Base-by-base conservation (phyloP, 495 filamentous ascomycete genomes). In the Tuber brumale region DNA sequence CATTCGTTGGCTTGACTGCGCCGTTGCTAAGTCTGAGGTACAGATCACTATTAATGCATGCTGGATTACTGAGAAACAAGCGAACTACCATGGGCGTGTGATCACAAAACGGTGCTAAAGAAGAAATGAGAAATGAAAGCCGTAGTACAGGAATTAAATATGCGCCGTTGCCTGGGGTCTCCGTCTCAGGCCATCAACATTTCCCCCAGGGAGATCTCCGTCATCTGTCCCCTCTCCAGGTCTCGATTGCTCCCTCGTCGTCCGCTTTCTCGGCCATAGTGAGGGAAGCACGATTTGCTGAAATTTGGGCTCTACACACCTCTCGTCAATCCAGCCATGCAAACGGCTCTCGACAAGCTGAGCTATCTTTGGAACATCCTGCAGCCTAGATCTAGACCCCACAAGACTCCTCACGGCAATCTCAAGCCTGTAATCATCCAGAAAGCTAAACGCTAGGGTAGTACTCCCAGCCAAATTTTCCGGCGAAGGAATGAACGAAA, bases 291-390 rank as follows among this genome's bases (percentile, higher is more conserved):
- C 93, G 51, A 99, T 95, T 73, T 98, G 93, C 82, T 99, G 95
- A 76, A 99, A 97, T 39, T 94, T 88, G 16, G 95, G 95, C 85
- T 98, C 95, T 3, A 99, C 95, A 74, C 92, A 93, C 44, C 95
- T 90, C 82, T 98, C 95, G 83, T 99, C 95, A 79, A 99, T 97
- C 95, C 95, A 99, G 41, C 91, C 90, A 83, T 98, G 95, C 10
- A 99, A 88, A 12, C 95, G 88, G 8, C 91, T 90, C 84, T 99
- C 95, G 57, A 99, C 91, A 5, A 99, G 87, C 83, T 97, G 94
- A 0, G 96, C 96, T 71, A 99, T 96, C 83, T 99, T 99, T 18
- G 95, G 95, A 19, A 99, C 93, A 85, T 99, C 96, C 83, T 97
- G 95, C 18, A 99, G 85, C 31, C 96, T 87, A 48, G 91, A 93